These are phyloP conservation scores for sweet orange (Citrus sinensis) DNA, from an alignment of 345 rosid genomes.

Conservation along the genomic window DNA sequence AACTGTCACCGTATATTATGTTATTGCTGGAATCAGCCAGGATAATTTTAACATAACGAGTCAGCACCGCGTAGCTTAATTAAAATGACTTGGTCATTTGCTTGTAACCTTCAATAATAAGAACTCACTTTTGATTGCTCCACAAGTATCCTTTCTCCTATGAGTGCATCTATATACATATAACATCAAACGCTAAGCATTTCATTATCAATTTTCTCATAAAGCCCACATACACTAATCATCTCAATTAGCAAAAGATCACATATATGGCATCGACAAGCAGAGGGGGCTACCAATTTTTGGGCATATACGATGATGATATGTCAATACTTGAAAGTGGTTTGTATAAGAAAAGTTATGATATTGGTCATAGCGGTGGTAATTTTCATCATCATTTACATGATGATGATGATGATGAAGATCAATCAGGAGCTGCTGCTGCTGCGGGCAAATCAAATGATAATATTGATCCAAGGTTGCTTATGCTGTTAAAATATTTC, in stretches of 20 bases:
- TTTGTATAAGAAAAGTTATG: not conserved
- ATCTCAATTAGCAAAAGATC: not conserved
- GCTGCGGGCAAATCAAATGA: not conserved
- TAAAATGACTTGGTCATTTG: not conserved
- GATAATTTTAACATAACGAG: not conserved
- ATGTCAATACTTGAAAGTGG: conserved; percentile 14
- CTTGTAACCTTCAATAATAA: not conserved
- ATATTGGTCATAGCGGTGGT: no score
- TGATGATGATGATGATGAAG: not conserved
- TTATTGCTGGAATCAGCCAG: not conserved
- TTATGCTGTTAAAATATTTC: conserved; percentile 29
- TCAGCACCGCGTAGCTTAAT: not conserved
- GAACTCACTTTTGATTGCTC: not conserved
- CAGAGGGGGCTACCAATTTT: not conserved
- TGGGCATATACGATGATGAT: not conserved
- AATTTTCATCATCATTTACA: no score
- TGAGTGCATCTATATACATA: no score
- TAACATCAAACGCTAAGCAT: not conserved
- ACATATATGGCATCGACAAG: not conserved
- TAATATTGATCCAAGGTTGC: conserved; percentile 28
- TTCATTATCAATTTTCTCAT: not conserved
- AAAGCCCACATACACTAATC: not conserved
- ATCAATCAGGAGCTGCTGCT: not conserved
- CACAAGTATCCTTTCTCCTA: not conserved
- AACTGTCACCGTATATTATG: no score